These are phyloP conservation scores for Hippophae tibetana DNA, from an alignment of 306 rosid genomes.

Conservation along the genomic window DNA sequence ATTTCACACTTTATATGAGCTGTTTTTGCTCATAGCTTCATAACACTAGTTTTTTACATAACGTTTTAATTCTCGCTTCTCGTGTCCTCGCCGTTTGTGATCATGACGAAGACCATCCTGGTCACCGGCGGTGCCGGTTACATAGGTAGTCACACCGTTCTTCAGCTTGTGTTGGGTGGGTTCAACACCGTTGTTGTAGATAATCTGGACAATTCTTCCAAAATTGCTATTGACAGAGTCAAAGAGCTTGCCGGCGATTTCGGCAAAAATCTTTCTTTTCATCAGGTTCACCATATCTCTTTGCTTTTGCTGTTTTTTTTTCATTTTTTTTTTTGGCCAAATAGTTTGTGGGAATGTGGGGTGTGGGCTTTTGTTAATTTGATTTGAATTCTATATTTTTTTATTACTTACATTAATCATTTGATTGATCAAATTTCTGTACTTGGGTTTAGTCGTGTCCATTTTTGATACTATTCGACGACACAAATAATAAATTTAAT, in stretches of 20 bases:
- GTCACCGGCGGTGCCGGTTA: constrained; percentile 98
- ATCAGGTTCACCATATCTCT: constrained; percentile 40
- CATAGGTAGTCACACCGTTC: constrained; percentile 84
- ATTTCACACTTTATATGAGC: not conserved
- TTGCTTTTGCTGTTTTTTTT: no score
- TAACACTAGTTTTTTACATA: not conserved
- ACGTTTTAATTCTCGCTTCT: constrained; percentile 3
- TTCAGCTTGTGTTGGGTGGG: constrained; percentile 79
- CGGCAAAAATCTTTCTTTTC: constrained; percentile 61
- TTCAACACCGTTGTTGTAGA: constrained; percentile 67
- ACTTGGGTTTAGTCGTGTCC: no score
- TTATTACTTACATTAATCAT: no score
- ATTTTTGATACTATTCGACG: no score
- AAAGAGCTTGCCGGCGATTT: constrained; percentile 63
- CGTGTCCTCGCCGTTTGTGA: not conserved
- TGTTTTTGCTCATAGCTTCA: no score
- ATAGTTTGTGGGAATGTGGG: not conserved
- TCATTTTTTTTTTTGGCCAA: no score
- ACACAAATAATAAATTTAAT: no score
- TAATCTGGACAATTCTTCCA: constrained; percentile 76
- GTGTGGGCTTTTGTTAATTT: no score
- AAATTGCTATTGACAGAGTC: constrained; percentile 50
- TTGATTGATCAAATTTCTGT: no score
- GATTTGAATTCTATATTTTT: no score
- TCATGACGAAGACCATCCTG: constrained; percentile 43